Conservation (phyloP, 163 green algal species). For the Coccomyxa subellipsoidea region DNA sequence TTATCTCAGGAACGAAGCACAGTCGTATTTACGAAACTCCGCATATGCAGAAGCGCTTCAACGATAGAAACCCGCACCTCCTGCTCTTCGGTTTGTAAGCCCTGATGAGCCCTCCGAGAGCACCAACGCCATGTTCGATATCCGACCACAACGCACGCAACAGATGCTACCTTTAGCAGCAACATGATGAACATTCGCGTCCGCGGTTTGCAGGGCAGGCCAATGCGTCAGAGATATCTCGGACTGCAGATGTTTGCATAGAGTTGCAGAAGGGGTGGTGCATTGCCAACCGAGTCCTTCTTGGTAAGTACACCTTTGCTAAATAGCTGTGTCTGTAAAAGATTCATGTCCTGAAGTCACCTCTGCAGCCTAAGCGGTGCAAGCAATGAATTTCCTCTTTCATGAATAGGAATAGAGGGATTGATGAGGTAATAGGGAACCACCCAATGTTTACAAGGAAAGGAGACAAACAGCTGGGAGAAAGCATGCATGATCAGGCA, state of each 20-base stretch:
- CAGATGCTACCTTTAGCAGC: neutral
- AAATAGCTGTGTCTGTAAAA: too few species aligned
- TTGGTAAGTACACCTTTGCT: too few species aligned
- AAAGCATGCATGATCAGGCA: too few species aligned
- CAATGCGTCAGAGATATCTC: neutral
- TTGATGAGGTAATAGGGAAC: too few species aligned
- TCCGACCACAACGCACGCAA: neutral
- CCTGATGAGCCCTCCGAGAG: conserved; percentile 3
- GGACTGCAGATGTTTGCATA: neutral
- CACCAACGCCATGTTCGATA: neutral
- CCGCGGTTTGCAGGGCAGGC: neutral
- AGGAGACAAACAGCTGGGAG: too few species aligned
- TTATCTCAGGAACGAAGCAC: neutral
- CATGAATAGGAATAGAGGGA: too few species aligned
- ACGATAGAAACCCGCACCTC: neutral
- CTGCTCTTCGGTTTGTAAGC: conserved; percentile 1
- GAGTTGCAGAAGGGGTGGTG: neutral
- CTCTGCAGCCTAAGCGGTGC: too few species aligned
- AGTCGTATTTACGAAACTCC: neutral
- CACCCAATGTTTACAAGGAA: too few species aligned
- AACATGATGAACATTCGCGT: neutral
- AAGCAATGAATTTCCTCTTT: too few species aligned
- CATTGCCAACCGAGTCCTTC: too few species aligned
- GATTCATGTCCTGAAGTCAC: too few species aligned
- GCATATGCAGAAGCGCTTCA: neutral